Conservation (phyloP, 805 yeast species). For the Nakazawaea populi region DNA sequence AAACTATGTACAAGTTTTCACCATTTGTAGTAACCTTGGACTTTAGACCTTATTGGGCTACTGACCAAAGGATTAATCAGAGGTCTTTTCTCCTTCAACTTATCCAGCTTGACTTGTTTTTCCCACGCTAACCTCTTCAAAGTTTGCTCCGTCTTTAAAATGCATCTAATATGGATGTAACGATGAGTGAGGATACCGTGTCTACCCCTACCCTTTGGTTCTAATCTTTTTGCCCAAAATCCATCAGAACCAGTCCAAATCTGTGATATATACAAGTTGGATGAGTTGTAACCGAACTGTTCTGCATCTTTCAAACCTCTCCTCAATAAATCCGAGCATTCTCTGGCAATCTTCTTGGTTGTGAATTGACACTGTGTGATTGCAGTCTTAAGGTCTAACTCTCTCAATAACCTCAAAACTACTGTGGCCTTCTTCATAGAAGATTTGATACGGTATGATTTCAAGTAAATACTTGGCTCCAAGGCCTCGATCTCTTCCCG, state of each 20-base stretch:
- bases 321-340: slow-evolving; percentile 69
- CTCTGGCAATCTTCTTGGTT: slow-evolving; percentile 66
- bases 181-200: slow-evolving; percentile 72
- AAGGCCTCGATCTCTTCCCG: slow-evolving; percentile 66
- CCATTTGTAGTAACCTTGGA: slow-evolving; percentile 54
- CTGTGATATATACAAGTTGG: slow-evolving; percentile 65
- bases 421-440: slow-evolving; percentile 83
- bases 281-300: slow-evolving; percentile 49
- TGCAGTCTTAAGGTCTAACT: slow-evolving; percentile 67
- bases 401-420: slow-evolving; percentile 70
- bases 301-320: slow-evolving; percentile 68
- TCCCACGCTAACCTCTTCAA: slow-evolving; percentile 56
- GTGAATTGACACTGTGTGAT: slow-evolving; percentile 90
- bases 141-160: slow-evolving; percentile 66
- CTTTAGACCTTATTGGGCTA: slow-evolving; percentile 40
- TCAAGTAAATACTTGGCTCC: slow-evolving; percentile 82
- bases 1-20: slow-evolving; percentile 16
- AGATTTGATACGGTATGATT: slow-evolving; percentile 79
- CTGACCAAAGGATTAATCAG: slow-evolving; percentile 31
- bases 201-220: slow-evolving; percentile 88
- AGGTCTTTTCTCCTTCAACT: slow-evolving; percentile 28
- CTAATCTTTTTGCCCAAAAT: slow-evolving; percentile 59
- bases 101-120: slow-evolving; percentile 37
- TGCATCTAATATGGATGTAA: slow-evolving; percentile 74
- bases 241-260: slow-evolving; percentile 95